Base-by-base conservation (phyloP, 805 yeast genomes). In the Wickerhamiella slavikovae region DNA sequence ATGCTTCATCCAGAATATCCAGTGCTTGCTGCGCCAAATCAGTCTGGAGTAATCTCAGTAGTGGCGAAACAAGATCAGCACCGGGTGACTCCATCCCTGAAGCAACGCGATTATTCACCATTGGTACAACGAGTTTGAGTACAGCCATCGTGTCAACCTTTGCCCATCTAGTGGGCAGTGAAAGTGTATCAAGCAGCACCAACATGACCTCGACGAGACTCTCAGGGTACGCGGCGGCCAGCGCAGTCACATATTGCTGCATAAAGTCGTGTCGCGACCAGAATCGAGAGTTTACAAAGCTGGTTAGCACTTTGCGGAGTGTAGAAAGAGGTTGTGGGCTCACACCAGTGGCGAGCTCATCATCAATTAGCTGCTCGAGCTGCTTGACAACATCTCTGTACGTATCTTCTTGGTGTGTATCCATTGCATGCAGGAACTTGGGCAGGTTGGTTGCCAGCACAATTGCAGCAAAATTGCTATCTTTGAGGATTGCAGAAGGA, bases 31-130 rank as follows among this genome's bases (percentile, higher is more conserved):
- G 80, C 1, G 93, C 95, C 49, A 66, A 74, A 23, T 82, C 93
- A 0, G 95, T 82, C 38, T 78, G 60, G 12, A 70, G 43, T 16
- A 89, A 57, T 31, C 96, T 60, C 39, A 89, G 57, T 29, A 91
- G 56, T 2, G 99, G 98, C 1, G 93, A 75, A 4, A 89, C 78
- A 30, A 89, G 56, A 45, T 89, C 98, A 0, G 98, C 96, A 4
- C 98, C 98, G 22, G 80, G 73, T 2, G 93, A 91, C 17, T 66
- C 62, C 45, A 82, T 82, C 42, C 26, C 28, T 4, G 75, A 92
- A 13, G 74, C 78, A 22, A 73, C 56, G 26, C 68, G 70, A 30
- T 83, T 55, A 43, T 89, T 83, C 11, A 82, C 71, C 35, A 66
- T 58, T 1, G 93, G 83, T 37, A 91, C 64, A 5, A 89, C 49